Evolutionary conservation across 495 filamentous ascomycete genomes (phyloP).

Genomic region (Cetradonia linearis): DNA sequence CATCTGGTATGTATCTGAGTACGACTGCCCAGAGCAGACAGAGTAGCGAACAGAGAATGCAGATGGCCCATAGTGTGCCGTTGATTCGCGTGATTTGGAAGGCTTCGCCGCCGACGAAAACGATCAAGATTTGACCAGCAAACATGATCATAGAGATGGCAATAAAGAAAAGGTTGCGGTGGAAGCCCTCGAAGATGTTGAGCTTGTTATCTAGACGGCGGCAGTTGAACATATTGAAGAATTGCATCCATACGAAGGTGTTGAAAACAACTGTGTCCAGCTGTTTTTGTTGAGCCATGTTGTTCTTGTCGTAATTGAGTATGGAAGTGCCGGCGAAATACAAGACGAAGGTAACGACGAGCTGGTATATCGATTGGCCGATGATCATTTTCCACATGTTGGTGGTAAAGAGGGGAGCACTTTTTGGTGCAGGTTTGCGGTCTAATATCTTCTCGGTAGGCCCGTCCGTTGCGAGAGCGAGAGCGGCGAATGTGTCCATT

Average conservation of each 20-base stretch:
- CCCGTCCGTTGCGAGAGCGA: conserved; percentile 78
- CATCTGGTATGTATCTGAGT: conserved; percentile 58
- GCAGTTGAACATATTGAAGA: conserved; percentile 93
- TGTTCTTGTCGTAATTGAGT: conserved; percentile 41
- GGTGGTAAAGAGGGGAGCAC: conserved; percentile 62
- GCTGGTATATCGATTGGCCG: conserved; percentile 74
- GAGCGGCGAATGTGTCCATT: conserved; percentile 85
- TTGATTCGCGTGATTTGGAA: conserved; percentile 63
- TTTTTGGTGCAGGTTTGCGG: conserved; percentile 74
- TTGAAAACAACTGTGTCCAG: conserved; percentile 78
- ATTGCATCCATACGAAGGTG: conserved; percentile 94
- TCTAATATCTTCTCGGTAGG: conserved; percentile 69
- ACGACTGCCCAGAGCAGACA: conserved; percentile 66
- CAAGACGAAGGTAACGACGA: conserved; percentile 65
- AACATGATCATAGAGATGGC: conserved; percentile 73
- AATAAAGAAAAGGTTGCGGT: conserved; percentile 70
- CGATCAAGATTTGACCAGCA: conserved; percentile 68
- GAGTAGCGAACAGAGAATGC: conserved; percentile 57
- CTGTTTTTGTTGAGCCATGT: conserved; percentile 34
- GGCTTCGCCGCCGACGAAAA: conserved; percentile 62
- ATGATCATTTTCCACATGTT: conserved; percentile 98
- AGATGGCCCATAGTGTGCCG: conserved; percentile 64
- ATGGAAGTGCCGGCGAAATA: conserved; percentile 60
- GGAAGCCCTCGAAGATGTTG: conserved; percentile 80
- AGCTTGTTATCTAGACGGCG: conserved; percentile 79